Conservation (phyloP, 2,329 filamentous ascomycete species). For the Aphanoascus verrucosus region DNA sequence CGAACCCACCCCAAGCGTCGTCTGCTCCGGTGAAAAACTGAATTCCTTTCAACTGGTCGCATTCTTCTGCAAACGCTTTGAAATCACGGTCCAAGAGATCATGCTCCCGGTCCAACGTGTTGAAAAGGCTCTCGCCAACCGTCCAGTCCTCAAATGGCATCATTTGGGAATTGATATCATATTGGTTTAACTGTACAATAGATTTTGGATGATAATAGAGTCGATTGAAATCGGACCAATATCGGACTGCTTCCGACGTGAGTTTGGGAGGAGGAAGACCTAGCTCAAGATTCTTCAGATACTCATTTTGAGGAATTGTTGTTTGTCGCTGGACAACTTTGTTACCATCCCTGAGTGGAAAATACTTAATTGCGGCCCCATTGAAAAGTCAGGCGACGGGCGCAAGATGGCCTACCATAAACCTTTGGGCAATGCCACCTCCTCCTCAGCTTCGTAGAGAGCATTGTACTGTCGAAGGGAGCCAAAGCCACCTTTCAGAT, state of each 20-base stretch:
- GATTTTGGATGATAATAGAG: slow-evolving; percentile 88
- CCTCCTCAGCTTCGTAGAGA: slow-evolving; percentile 56
- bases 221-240: slow-evolving; percentile 93
- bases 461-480: slow-evolving; percentile 78
- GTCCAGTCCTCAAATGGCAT: slow-evolving; percentile 73
- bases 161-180: slow-evolving; percentile 66
- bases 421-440: slow-evolving; percentile 27
- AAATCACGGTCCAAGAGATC: slow-evolving; percentile 87
- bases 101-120: slow-evolving; percentile 61
- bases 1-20: slow-evolving; percentile 74
- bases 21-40: slow-evolving; percentile 64
- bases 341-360: slow-evolving; percentile 48
- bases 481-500: slow-evolving; percentile 88
- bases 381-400: not conserved
- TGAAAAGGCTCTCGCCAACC: slow-evolving; percentile 65
- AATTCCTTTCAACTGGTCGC: slow-evolving; percentile 80
- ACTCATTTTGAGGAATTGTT: slow-evolving; percentile 59
- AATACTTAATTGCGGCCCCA: slow-evolving; percentile 2
- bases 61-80: slow-evolving; percentile 80
- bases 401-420: slow-evolving; percentile 33
- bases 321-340: slow-evolving; percentile 58
- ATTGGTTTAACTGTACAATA: slow-evolving; percentile 76
- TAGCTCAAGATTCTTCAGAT: slow-evolving; percentile 67
- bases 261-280: slow-evolving; percentile 55
- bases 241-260: slow-evolving; percentile 63